A percentile compares a stretch with the other conserved stretches of the same genome.
Conservation (phyloP, 768 basidiomycete species). For the Lactifluus piperatus region DNA sequence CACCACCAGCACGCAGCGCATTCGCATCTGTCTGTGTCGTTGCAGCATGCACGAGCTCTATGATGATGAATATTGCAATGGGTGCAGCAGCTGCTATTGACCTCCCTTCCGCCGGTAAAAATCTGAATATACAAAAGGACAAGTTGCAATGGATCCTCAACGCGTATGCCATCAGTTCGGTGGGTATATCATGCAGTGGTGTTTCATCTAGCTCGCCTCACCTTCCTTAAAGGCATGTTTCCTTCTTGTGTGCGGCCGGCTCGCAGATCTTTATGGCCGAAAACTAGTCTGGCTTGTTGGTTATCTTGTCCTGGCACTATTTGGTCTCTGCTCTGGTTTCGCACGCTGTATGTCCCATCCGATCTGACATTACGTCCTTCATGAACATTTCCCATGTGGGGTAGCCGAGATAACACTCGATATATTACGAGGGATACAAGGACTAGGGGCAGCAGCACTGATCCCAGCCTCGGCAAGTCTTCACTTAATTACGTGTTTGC, state of each 20-base stretch:
- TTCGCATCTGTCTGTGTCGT: conserved; percentile 19
- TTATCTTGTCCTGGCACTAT: conserved; percentile 40
- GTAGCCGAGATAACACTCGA: conserved; percentile 53
- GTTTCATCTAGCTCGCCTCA: background rate
- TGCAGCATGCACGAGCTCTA: conserved; percentile 25
- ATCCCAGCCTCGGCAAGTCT: conserved; percentile 59
- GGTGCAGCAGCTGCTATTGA: conserved; percentile 24
- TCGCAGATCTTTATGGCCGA: conserved; percentile 74
- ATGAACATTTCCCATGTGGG: background rate
- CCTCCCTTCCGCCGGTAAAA: conserved; percentile 27
- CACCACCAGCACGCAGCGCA: background rate
- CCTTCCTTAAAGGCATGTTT: conserved; percentile 52
- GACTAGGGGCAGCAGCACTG: conserved; percentile 68
- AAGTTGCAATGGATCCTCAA: conserved; percentile 60
- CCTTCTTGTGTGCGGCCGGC: conserved; percentile 64
- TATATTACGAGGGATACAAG: conserved; percentile 69
- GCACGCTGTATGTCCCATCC: conserved; percentile 35
- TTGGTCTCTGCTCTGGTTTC: conserved; percentile 60
- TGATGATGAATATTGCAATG: conserved; percentile 25
- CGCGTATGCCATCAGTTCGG: conserved; percentile 60
- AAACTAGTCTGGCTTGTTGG: conserved; percentile 61
- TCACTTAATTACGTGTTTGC: background rate
- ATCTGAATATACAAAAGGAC: conserved; percentile 40
- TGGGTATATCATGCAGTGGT: conserved; percentile 25
- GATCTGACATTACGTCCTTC: background rate